A percentile compares a stretch with the other conserved stretches of the same genome.
phyloP scores from a whole-genome alignment of 1,284 basidiomycete species.

The Ustilago crameri region DNA sequence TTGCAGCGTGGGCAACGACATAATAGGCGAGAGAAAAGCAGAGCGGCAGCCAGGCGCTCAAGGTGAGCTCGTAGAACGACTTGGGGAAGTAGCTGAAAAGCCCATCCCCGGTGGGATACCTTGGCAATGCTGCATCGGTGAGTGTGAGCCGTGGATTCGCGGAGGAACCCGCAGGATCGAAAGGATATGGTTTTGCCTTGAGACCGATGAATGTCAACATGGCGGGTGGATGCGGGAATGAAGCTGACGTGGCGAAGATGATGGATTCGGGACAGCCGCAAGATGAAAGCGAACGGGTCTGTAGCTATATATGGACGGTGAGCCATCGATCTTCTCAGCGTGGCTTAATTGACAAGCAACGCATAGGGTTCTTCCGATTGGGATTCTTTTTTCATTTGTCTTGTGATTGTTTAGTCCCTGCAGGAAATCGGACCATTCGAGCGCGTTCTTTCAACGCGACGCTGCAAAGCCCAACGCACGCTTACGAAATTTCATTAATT shows the following conservation, averaged over 20 bases:
- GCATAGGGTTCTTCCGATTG: no score
- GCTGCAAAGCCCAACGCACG: no score
- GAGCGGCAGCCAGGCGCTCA: constrained; percentile 42
- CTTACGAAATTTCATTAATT: no score
- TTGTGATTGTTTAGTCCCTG: no score
- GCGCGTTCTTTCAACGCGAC: no score
- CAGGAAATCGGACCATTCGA: no score
- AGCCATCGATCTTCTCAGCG: no score
- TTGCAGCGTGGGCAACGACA: constrained; percentile 52
- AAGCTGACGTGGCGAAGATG: not conserved
- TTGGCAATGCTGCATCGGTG: constrained; percentile 32
- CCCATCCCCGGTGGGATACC: constrained; percentile 30
- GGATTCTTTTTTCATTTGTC: no score
- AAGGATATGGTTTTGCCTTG: constrained; percentile 42
- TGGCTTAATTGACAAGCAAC: no score
- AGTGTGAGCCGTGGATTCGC: constrained; percentile 13
- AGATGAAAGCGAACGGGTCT: no score
- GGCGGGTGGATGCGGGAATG: not conserved
- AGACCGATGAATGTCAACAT: constrained; percentile 45
- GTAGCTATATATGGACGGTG: no score
- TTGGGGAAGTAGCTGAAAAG: constrained; percentile 20
- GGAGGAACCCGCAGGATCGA: constrained; percentile 22
- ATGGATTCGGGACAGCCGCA: not conserved
- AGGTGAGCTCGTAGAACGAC: constrained; percentile 21
- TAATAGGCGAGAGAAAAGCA: constrained; percentile 57